A percentile compares a stretch with the other conserved stretches of the same genome.
phyloP scores from a whole-genome alignment of 2,329 filamentous ascomycete species.

The Neodidymelliopsis sp. region DNA sequence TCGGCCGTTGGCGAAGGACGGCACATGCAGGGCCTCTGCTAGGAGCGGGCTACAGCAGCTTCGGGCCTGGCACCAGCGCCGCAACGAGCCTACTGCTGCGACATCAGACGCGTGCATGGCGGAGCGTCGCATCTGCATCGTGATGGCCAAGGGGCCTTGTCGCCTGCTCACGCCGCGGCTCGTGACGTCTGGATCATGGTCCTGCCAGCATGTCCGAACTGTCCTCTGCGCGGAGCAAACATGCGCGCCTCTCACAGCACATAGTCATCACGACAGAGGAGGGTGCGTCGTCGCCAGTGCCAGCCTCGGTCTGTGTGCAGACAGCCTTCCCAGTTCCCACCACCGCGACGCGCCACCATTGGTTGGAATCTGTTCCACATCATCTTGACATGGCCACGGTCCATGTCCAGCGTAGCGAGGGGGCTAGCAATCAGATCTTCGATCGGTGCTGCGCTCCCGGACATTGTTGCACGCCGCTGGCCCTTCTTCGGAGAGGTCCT shows the following conservation, averaged over 20 bases:
- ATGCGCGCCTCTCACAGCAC: no score
- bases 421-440: slow-evolving; percentile 12
- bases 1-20: slow-evolving; percentile 15
- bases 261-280: no score
- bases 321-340: no score
- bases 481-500: background rate
- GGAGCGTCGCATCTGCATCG: background rate
- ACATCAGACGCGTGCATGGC: slow-evolving; percentile 3
- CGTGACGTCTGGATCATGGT: slow-evolving; percentile 13
- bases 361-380: background rate
- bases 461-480: slow-evolving; percentile 1
- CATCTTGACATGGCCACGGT: slow-evolving; percentile 9
- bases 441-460: background rate
- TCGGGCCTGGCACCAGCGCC: background rate
- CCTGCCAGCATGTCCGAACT: no score
- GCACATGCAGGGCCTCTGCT: slow-evolving; percentile 10
- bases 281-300: background rate
- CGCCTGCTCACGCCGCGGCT: background rate
- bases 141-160: background rate
- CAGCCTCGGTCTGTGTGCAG: background rate
- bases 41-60: background rate
- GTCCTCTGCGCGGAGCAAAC: no score
- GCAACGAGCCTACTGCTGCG: slow-evolving; percentile 13
- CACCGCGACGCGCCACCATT: background rate
- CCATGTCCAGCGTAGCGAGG: slow-evolving; percentile 1